Evolutionary conservation across 805 yeast species (phyloP).

Genomic region (Zygoascus bituminiphila): DNA sequence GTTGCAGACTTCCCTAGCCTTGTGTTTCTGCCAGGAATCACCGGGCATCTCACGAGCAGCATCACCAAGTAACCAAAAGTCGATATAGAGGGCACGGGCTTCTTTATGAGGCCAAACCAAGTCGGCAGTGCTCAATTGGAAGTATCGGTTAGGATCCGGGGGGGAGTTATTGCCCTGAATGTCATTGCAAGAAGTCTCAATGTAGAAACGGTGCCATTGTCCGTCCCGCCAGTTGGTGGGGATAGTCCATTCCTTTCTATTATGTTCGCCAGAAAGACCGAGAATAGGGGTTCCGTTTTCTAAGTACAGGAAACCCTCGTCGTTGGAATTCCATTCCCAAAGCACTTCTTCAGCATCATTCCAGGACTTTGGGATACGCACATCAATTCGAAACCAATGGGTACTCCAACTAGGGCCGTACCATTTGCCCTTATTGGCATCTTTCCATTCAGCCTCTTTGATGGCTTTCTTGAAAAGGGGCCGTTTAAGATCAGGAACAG

Average conservation of each 20-base stretch:
- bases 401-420: slow-evolving; percentile 98
- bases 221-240: slow-evolving; percentile 48
- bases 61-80: slow-evolving; percentile 83
- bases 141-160: slow-evolving; percentile 66
- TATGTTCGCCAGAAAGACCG: slow-evolving; percentile 75
- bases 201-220: slow-evolving; percentile 56
- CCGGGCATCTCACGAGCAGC: slow-evolving; percentile 81
- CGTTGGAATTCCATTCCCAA: slow-evolving; percentile 77
- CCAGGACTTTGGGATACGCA: slow-evolving; percentile 52
- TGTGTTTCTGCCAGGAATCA: slow-evolving; percentile 71
- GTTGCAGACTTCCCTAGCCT: slow-evolving; percentile 73
- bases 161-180: slow-evolving; percentile 73
- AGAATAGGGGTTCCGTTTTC: slow-evolving; percentile 60
- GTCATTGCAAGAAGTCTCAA: slow-evolving; percentile 90
- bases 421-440: slow-evolving; percentile 48
- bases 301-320: slow-evolving; percentile 77
- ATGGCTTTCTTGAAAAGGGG: slow-evolving; percentile 58
- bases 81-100: slow-evolving; percentile 69
- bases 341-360: slow-evolving; percentile 44
- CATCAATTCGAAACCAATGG: slow-evolving; percentile 75
- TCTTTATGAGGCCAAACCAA: slow-evolving; percentile 71
- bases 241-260: slow-evolving; percentile 62
- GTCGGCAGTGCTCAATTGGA: slow-evolving; percentile 62
- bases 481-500: slow-evolving; percentile 61
- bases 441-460: slow-evolving; percentile 39